phyloP scores from a whole-genome alignment of 805 yeast species.

The Saccharomycopsis olivae region DNA sequence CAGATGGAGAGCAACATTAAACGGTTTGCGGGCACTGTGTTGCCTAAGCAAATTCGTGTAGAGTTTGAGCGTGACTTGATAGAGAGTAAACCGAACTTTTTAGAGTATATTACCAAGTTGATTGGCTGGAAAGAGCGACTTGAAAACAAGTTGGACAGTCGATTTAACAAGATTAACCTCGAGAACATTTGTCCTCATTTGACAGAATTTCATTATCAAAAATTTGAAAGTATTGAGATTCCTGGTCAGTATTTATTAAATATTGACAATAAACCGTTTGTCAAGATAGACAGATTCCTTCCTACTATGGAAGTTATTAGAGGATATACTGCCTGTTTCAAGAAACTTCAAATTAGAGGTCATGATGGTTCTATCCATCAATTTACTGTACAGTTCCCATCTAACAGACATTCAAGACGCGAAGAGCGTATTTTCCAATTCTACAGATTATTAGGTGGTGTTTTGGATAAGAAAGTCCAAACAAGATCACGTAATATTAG shows the following conservation, averaged over 20 bases:
- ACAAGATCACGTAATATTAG: conserved; percentile 75
- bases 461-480: conserved; percentile 70
- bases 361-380: conserved; percentile 86
- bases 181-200: conserved; percentile 91
- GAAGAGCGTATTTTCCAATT: conserved; percentile 91
- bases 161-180: conserved; percentile 66
- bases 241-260: conserved; percentile 93
- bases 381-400: conserved; percentile 94
- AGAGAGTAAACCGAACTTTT: conserved; percentile 75
- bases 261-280: conserved; percentile 76
- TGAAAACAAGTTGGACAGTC: conserved; percentile 82
- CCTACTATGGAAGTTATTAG: conserved; percentile 82
- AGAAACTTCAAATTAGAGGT: conserved; percentile 81
- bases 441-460: conserved; percentile 78
- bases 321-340: conserved; percentile 82
- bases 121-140: conserved; percentile 88
- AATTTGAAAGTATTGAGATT: conserved; percentile 92
- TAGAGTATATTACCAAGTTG: conserved; percentile 71
- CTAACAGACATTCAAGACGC: conserved; percentile 93
- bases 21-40: conserved; percentile 83
- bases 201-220: conserved; percentile 95
- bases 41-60: conserved; percentile 79
- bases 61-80: conserved; percentile 91
- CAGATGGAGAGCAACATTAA: conserved; percentile 83
- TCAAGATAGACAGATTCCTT: conserved; percentile 85